Base-by-base conservation (phyloP, 768 basidiomycete species). In the Naganishia randhawae region DNA sequence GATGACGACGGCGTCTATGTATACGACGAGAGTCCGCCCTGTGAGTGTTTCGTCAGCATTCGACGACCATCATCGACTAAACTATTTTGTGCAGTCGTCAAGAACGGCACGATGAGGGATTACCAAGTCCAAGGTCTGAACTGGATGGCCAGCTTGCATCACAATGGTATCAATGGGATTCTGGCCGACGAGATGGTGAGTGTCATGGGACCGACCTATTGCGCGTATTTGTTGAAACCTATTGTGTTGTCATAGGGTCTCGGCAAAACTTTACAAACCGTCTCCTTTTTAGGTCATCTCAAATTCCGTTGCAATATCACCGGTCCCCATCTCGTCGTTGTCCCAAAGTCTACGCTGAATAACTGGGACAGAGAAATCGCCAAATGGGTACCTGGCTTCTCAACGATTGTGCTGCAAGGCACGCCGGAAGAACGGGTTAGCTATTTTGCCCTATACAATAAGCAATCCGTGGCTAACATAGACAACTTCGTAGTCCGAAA, bases 341-440 rank as follows among this genome's bases (percentile, higher is more conserved):
- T 98, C 6, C 96, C 96, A n/a, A 98, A 98, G 81, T 94, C 92
- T 1, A 99, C 95, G 0, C 83, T 98, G 29, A 91, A 98, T 78
- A 99, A 98, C 77, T 99, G 96, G 96, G 82, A 85, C 19, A 88
- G 96, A 72, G 96, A 99, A 81, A 92, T 99, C 72, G 86, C 84
- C 70, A 85, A 84, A 70, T 98, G 96, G 96, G 88, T 90, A 0
- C 89, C 92, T 0, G 90, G 92, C 66, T 88, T 96, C 81, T 89
- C 86, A 67, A 85, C 89, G 17, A 85, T 91, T 55, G 81, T 91
- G 13, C 82, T 98, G 14, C 88, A 91, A 6, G 96, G 95, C 0
- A 85, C 85, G 27, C 93, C 90, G 77, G 92, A 96, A 54, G 95
- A 98, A 71, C 87, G 95, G 48, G 83, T 84, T 63, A 71, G 83